A percentile compares a stretch with the other conserved stretches of the same genome.
Conservation (phyloP, 306 rosid species). For the Prunus fruticosa region DNA sequence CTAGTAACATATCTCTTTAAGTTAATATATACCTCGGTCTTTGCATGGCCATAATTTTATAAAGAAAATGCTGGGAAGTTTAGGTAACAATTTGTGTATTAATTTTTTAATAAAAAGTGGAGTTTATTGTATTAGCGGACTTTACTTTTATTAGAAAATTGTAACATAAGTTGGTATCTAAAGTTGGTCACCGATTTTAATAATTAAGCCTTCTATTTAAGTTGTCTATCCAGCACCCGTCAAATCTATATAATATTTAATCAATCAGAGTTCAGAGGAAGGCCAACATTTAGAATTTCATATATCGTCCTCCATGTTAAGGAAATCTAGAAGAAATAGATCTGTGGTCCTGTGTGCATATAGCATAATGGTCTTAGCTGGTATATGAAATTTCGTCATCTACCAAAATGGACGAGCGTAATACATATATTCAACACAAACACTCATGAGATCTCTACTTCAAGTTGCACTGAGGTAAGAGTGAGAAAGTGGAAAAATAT, state of each 20-base stretch:
- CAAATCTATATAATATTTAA: slow-evolving; percentile 13
- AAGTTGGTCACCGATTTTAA: no score
- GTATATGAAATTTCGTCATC: not conserved
- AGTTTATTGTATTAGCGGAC: no score
- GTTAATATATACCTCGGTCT: slow-evolving; percentile 23
- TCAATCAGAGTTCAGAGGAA: no score
- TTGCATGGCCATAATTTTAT: slow-evolving; percentile 18
- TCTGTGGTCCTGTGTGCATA: no score
- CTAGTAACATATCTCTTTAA: slow-evolving; percentile 31
- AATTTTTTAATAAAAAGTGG: no score
- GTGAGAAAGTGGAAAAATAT: no score
- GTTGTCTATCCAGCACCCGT: not conserved
- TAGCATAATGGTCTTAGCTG: not conserved
- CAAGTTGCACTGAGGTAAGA: no score
- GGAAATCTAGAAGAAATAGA: not conserved
- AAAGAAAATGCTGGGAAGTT: no score
- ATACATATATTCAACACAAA: not conserved
- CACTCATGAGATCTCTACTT: not conserved
- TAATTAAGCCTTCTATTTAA: not conserved
- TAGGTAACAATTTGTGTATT: no score
- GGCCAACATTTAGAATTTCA: not conserved
- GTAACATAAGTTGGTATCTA: no score
- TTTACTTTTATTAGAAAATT: no score
- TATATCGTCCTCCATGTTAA: not conserved
- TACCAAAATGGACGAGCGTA: not conserved